These are phyloP conservation scores for Ascochyta pisi DNA, from an alignment of 2,329 filamentous ascomycete species.

Conservation along the genomic window DNA sequence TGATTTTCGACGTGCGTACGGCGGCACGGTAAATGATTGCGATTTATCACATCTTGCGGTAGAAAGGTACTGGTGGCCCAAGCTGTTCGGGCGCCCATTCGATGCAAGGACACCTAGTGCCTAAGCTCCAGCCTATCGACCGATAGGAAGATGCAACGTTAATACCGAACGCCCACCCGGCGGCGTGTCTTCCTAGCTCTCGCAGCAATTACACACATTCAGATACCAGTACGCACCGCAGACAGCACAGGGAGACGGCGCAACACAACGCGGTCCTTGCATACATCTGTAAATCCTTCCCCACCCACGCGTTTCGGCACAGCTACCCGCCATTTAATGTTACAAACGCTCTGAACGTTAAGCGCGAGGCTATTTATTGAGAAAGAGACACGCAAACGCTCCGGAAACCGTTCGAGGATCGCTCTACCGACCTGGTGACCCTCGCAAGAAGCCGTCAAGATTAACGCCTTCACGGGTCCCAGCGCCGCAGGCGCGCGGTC, in stretches of 20 bases:
- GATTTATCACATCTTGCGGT: constrained; percentile 18
- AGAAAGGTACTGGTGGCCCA: constrained; percentile 18
- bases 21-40: constrained; percentile 16
- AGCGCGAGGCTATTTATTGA: constrained; percentile 15
- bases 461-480: constrained; percentile 31
- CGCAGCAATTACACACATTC: constrained; percentile 15
- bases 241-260: constrained; percentile 10
- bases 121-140: constrained; percentile 19
- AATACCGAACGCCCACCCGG: constrained; percentile 20
- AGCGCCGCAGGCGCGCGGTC: constrained; percentile 37
- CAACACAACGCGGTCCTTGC: constrained; percentile 13
- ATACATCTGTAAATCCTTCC: constrained; percentile 3
- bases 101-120: constrained; percentile 21
- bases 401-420: neutral
- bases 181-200: constrained; percentile 5
- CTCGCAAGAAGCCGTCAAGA: constrained; percentile 35
- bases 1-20: constrained; percentile 15
- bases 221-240: constrained; percentile 1
- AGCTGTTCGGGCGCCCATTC: constrained; percentile 14
- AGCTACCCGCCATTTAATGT: constrained; percentile 9
- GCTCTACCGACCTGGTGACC: neutral
- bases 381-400: neutral
- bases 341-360: constrained; percentile 10
- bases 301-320: constrained; percentile 16
- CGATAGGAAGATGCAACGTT: constrained; percentile 16